Conservation (phyloP, 176 grass and related monocot genomes). For the Luzula sylvatica region DNA sequence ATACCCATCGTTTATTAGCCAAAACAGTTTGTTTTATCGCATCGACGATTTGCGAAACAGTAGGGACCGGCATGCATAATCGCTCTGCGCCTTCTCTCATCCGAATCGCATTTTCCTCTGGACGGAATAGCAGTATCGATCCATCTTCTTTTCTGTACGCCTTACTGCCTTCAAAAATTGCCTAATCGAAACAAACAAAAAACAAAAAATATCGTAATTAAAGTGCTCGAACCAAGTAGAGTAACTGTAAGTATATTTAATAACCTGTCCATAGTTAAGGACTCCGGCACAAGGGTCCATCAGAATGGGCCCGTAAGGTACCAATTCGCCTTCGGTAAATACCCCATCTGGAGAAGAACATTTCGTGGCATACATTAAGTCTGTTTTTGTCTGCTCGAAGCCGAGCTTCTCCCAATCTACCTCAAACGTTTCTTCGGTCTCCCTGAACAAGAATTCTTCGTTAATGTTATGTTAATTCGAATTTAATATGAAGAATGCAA, state of each 20-base stretch:
- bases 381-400: slow-evolving; percentile 63
- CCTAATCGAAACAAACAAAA: slow-evolving; percentile 29
- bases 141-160: slow-evolving; percentile 66
- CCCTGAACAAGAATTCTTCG: slow-evolving; percentile 31
- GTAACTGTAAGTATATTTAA: slow-evolving; percentile 7
- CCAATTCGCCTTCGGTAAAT: slow-evolving; percentile 64
- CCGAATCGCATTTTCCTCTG: slow-evolving; percentile 71
- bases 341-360: slow-evolving; percentile 49
- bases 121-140: slow-evolving; percentile 83
- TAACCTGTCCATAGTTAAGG: slow-evolving; percentile 94
- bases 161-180: slow-evolving; percentile 87
- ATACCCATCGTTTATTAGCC: slow-evolving; percentile 83
- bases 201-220: too few species aligned
- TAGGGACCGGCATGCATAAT: slow-evolving; percentile 85
- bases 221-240: too few species aligned
- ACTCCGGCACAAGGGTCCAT: slow-evolving; percentile 79
- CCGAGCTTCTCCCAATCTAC: slow-evolving; percentile 88
- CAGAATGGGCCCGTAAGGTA: slow-evolving; percentile 64
- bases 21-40: slow-evolving; percentile 83
- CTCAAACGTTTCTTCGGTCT: slow-evolving; percentile 43
- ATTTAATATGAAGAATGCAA: slow-evolving; percentile 7
- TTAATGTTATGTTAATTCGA: not conserved
- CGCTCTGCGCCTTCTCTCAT: slow-evolving; percentile 78
- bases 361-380: slow-evolving; percentile 70
- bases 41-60: slow-evolving; percentile 67